phyloP scores from a whole-genome alignment of 176 grass and related monocot species.

The Aechmea fasciata region DNA sequence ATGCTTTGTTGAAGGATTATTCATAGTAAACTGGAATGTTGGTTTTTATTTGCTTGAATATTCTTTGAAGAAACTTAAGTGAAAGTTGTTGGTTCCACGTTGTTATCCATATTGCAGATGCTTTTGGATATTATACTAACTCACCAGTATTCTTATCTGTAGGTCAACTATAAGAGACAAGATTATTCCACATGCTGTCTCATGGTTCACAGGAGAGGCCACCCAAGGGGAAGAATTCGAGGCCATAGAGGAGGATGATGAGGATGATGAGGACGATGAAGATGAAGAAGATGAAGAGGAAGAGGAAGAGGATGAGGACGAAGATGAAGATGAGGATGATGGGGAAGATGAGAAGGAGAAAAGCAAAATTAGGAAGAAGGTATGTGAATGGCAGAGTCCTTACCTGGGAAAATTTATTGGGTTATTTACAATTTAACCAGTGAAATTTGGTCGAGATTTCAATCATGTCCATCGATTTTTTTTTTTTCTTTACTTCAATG shows the following conservation, averaged over 20 bases:
- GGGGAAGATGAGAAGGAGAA: slow-evolving; percentile 43
- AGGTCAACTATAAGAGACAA: slow-evolving; percentile 95
- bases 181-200: slow-evolving; percentile 92
- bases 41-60: background rate
- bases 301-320: slow-evolving; percentile 32
- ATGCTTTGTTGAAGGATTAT: background rate
- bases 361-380: slow-evolving; percentile 24
- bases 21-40: background rate
- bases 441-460: background rate
- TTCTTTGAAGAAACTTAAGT: background rate
- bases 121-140: background rate
- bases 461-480: no score
- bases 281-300: slow-evolving; percentile 37
- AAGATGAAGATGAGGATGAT: slow-evolving; percentile 35
- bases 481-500: no score
- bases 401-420: slow-evolving; percentile 13
- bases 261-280: slow-evolving; percentile 24
- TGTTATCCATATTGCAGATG: background rate
- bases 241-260: slow-evolving; percentile 42
- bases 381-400: background rate
- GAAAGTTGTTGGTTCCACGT: background rate
- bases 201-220: slow-evolving; percentile 86
- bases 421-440: no score
- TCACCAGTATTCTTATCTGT: background rate
- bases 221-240: slow-evolving; percentile 65